Evolutionary conservation across 1,139 yeast species (phyloP), one percentile per base, ranked within the genome.

Genomic region (Meyerozyma smithsonii): DNA sequence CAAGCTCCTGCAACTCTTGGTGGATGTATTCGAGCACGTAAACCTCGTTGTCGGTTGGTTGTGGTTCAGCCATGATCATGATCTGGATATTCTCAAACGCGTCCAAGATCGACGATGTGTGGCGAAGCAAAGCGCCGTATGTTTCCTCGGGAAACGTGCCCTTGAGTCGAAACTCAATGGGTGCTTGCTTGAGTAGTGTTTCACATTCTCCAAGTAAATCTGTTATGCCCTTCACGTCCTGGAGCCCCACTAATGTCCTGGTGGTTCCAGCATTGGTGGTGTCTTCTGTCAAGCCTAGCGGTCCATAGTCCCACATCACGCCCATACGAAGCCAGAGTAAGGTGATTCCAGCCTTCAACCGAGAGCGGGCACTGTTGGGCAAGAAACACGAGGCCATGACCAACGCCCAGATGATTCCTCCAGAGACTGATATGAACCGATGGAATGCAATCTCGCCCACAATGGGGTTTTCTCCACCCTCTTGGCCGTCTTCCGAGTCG

Each of bases 361-460:
- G 65, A 10, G 79, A 66, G 36, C 95, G 66, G 0, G 95, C 95
- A 53, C 87, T 79, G 52, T 80, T 81, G 5, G 95, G 95, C 43
- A 85, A 69, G 40, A 87, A 72, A 1, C 77, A 64, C 21, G 81
- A 64, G 0, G 83, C 80, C 63, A 86, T 75, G 2, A 77, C 55
- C 12, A 87, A 64, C 0, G 95, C 94, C 90, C 94, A 86, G 0
- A 82, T 44, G 2, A 85, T 80, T 17, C 95, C 96, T 24, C 78
- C 62, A 5, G 82, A 69, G 2, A 87, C 95, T 0, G 92, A 79
- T 4, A 81, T 61, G 50, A 84, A 81, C 40, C 96, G 67, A 55
- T 86, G 95, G 53, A 82, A 72, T 0, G 95, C 95, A 56, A 87
- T 83, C 48, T 84, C 88, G n/a, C 69, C 73, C 28, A 85, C 77